Evolutionary conservation across 352 stramenopile genomes (phyloP).

Genomic region (Globisporangium recalcitrans): DNA sequence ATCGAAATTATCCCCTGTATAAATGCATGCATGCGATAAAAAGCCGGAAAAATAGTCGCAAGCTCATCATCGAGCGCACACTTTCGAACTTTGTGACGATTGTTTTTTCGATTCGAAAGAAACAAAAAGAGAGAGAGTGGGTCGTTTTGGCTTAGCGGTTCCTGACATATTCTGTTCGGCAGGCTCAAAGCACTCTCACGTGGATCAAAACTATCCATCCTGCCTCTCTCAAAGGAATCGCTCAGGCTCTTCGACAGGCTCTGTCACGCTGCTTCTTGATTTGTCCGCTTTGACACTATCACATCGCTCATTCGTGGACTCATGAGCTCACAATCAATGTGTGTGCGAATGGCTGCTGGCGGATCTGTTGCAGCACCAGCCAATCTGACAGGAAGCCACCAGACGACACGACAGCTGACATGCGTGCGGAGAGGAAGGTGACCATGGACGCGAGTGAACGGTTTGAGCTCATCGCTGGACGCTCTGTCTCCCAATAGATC

Average conservation of each 20-base stretch:
- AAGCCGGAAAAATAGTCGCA: not conserved
- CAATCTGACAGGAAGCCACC: not conserved
- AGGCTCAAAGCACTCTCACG: not conserved
- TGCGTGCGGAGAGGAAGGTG: no score
- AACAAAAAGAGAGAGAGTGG: not conserved
- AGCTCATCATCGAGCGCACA: not conserved
- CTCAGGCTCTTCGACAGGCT: not conserved
- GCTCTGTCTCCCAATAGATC: no score
- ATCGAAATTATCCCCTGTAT: not conserved
- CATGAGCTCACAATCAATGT: no score
- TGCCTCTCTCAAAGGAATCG: not conserved
- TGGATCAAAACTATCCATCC: not conserved
- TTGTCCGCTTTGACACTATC: not conserved
- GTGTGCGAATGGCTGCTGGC: not conserved
- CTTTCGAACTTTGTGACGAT: not conserved
- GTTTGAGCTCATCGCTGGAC: no score
- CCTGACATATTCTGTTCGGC: not conserved
- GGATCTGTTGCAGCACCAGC: not conserved
- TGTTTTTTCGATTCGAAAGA: conserved; percentile 2
- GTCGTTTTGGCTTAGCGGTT: not conserved
- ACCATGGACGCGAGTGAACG: no score
- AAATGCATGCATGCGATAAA: not conserved
- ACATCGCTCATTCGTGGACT: not conserved
- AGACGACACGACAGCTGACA: no score
- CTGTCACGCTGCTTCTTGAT: not conserved